These are phyloP conservation scores for Fusarium xyrophilum DNA, from an alignment of 2,329 filamentous ascomycete species.

Conservation along the genomic window DNA sequence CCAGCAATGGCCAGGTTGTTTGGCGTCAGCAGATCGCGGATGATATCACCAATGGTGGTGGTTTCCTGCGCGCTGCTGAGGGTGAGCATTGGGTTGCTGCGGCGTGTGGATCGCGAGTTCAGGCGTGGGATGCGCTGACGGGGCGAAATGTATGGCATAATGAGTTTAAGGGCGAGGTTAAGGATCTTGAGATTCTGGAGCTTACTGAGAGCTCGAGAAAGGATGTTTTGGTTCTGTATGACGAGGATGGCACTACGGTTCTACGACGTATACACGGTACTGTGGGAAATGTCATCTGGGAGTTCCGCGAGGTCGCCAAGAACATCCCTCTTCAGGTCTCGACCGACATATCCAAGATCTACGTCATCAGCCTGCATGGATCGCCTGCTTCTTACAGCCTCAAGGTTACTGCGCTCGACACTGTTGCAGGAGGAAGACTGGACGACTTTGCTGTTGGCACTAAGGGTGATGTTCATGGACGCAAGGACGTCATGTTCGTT, in stretches of 20 bases:
- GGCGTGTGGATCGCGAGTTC: constrained; percentile 72
- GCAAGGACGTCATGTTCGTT: constrained; percentile 73
- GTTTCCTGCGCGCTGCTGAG: constrained; percentile 75
- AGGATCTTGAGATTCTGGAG: constrained; percentile 80
- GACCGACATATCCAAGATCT: constrained; percentile 73
- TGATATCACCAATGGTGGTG: constrained; percentile 54
- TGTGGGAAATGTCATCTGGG: constrained; percentile 80
- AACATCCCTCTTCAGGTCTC: constrained; percentile 78
- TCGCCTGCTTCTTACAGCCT: constrained; percentile 74
- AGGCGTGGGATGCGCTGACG: constrained; percentile 82
- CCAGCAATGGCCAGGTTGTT: constrained; percentile 80
- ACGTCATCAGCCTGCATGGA: constrained; percentile 78
- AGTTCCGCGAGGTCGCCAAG: constrained; percentile 71
- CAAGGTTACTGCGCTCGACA: constrained; percentile 77
- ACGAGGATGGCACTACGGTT: constrained; percentile 62
- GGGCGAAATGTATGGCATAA: constrained; percentile 81
- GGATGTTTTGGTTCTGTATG: constrained; percentile 74
- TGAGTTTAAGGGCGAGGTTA: constrained; percentile 63
- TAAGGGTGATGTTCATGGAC: constrained; percentile 73
- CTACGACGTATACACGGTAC: constrained; percentile 76
- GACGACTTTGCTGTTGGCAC: constrained; percentile 76
- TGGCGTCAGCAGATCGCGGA: constrained; percentile 82
- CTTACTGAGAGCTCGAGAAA: constrained; percentile 68
- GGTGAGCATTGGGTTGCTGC: constrained; percentile 80
- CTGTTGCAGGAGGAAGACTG: constrained; percentile 72